phyloP scores from a whole-genome alignment of 805 yeast species.

The Schwanniomyces occidentalis region DNA sequence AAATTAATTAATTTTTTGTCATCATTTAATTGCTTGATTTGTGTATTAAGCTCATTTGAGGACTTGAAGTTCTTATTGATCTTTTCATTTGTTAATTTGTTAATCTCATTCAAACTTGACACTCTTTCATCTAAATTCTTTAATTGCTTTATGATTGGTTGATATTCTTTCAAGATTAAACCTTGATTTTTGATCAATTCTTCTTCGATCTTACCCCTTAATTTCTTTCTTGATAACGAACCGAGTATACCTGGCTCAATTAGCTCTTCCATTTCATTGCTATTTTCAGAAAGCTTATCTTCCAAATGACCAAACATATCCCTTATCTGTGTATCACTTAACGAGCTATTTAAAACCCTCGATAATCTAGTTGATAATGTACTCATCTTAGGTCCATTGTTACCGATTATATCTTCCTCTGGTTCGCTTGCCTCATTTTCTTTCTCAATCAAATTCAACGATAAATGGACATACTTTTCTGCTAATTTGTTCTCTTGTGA shows the following conservation, averaged over 20 bases:
- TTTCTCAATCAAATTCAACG: slow-evolving; percentile 39
- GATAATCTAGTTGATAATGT: slow-evolving; percentile 46
- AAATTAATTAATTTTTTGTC: slow-evolving; percentile 38
- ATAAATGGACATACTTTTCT: slow-evolving; percentile 49
- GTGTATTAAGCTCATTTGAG: slow-evolving; percentile 22
- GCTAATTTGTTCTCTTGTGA: slow-evolving; percentile 24
- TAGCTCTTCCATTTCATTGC: slow-evolving; percentile 26
- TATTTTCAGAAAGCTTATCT: slow-evolving; percentile 27
- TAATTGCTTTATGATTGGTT: slow-evolving; percentile 29
- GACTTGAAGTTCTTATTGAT: slow-evolving; percentile 25
- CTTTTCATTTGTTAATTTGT: slow-evolving; percentile 41
- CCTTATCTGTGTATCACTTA: slow-evolving; percentile 38
- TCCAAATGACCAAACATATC: slow-evolving; percentile 35
- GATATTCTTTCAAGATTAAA: slow-evolving; percentile 31
- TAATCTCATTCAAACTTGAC: slow-evolving; percentile 18
- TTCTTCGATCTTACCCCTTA: slow-evolving; percentile 60
- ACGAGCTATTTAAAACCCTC: slow-evolving; percentile 48
- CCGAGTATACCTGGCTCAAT: slow-evolving; percentile 56
- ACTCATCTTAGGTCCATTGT: slow-evolving; percentile 1
- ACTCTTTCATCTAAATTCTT: slow-evolving; percentile 19
- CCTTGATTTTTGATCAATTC: slow-evolving; percentile 59
- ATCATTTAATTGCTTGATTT: slow-evolving; percentile 26
- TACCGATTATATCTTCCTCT: not conserved
- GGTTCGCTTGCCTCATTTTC: slow-evolving; percentile 7
- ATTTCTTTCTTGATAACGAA: slow-evolving; percentile 56